Evolutionary conservation across 441 rosid species (phyloP).

Genomic region (Bocquillonia castaneifolia): DNA sequence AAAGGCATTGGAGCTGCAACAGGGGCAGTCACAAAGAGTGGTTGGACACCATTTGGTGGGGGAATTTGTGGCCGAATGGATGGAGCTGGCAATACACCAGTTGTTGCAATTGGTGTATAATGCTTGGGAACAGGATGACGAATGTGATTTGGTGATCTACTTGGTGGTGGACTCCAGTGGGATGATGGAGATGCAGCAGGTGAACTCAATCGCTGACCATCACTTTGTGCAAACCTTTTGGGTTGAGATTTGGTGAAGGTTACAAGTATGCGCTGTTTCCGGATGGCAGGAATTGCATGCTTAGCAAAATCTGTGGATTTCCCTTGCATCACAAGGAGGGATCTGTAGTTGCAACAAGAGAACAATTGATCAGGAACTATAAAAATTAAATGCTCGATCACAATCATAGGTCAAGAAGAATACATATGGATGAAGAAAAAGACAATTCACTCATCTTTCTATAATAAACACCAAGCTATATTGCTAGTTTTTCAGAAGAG

Average conservation of each 20-base stretch:
- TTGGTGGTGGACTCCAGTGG: conserved; percentile 59
- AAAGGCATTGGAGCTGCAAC: conserved; percentile 51
- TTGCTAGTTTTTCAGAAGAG: background rate
- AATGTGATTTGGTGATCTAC: conserved; percentile 47
- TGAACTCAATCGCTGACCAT: conserved; percentile 34
- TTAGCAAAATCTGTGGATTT: conserved; percentile 67
- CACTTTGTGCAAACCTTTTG: conserved; percentile 36
- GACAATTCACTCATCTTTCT: background rate
- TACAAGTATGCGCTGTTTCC: conserved; percentile 66
- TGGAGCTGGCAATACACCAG: conserved; percentile 56
- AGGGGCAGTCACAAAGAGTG: conserved; percentile 44
- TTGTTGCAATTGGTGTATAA: conserved; percentile 40
- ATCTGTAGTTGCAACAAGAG: conserved; percentile 37
- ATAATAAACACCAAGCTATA: background rate
- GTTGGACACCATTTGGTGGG: conserved; percentile 47
- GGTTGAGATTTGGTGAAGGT: conserved; percentile 68
- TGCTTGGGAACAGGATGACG: conserved; percentile 57
- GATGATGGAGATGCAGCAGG: conserved; percentile 32
- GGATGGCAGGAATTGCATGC: conserved; percentile 62
- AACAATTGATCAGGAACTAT: conserved; percentile 14
- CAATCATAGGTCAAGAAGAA: background rate
- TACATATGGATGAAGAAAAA: background rate
- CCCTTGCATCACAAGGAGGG: conserved; percentile 70
- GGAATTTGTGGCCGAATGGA: conserved; percentile 51
- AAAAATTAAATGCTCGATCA: background rate